Evolutionary conservation across 1,139 yeast species (phyloP).

Genomic region (Sugiyamaella castrensis): DNA sequence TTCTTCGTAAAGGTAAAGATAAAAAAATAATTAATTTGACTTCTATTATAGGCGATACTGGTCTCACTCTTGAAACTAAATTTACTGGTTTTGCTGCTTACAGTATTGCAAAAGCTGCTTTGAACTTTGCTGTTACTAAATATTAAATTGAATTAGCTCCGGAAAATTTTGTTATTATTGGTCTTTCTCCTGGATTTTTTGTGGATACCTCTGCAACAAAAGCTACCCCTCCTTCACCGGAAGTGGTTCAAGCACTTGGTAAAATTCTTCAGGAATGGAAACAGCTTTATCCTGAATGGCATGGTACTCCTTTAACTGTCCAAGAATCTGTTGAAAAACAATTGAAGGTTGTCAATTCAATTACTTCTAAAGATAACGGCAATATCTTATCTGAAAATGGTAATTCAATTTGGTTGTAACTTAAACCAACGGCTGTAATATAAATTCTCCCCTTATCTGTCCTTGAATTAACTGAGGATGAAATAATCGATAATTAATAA

Average conservation of each 20-base stretch:
- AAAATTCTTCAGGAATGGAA: slow-evolving; percentile 49
- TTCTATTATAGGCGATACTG: slow-evolving; percentile 11
- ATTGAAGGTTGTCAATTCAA: slow-evolving; percentile 5
- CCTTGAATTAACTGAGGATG: too few relatives aligned
- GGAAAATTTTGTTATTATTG: slow-evolving; percentile 16
- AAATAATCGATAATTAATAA: too few relatives aligned
- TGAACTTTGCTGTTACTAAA: slow-evolving; percentile 14
- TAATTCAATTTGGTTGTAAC: slow-evolving; percentile 1
- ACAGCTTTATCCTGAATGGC: slow-evolving; percentile 3
- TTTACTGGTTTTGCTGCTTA: slow-evolving; percentile 10
- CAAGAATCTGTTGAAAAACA: slow-evolving; percentile 9
- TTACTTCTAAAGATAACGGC: slow-evolving; percentile 1
- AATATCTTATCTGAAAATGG: slow-evolving; percentile 7
- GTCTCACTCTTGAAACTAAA: slow-evolving; percentile 1
- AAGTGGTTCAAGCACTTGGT: slow-evolving; percentile 62
- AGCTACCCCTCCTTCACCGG: slow-evolving; percentile 32
- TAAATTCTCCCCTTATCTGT: too few relatives aligned
- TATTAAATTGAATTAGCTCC: slow-evolving; percentile 16
- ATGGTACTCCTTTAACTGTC: slow-evolving; percentile 1
- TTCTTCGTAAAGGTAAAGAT: slow-evolving; percentile 14
- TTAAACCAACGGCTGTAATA: too few relatives aligned
- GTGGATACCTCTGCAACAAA: slow-evolving; percentile 12
- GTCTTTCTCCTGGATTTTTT: slow-evolving; percentile 16
- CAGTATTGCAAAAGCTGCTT: slow-evolving; percentile 17
- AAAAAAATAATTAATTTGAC: slow-evolving; percentile 16